phyloP scores from a whole-genome alignment of 768 basidiomycete genomes.

The Macrocybe gigantea region DNA sequence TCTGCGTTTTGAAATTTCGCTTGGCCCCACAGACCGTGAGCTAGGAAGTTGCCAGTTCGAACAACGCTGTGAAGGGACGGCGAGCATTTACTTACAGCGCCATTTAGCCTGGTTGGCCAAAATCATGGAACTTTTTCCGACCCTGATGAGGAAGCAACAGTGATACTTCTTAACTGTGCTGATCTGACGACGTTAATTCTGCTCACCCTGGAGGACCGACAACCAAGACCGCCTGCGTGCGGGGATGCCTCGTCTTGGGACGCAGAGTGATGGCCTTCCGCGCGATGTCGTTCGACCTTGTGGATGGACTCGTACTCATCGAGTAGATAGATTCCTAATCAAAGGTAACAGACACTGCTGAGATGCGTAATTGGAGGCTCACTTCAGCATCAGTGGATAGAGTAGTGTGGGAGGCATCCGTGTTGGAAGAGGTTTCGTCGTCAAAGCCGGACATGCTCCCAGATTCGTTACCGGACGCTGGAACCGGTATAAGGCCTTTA shows the following conservation, averaged over 20 bases:
- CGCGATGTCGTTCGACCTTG: no score
- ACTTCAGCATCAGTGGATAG: background rate
- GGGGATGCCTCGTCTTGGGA: conserved; percentile 33
- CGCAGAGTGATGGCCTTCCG: conserved; percentile 19
- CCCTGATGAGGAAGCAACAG: conserved; percentile 24
- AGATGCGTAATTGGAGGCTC: no score
- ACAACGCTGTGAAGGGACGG: background rate
- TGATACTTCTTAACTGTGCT: background rate
- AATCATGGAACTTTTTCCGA: conserved; percentile 74
- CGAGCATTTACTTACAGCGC: conserved; percentile 40
- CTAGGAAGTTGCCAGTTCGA: conserved; percentile 17
- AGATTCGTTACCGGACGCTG: conserved; percentile 28
- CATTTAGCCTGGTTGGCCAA: conserved; percentile 68
- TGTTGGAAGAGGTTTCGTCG: conserved; percentile 20
- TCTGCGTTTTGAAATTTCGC: conserved; percentile 65
- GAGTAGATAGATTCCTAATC: no score
- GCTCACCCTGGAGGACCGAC: conserved; percentile 59
- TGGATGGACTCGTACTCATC: no score
- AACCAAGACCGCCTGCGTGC: conserved; percentile 57
- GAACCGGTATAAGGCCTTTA: conserved; percentile 27
- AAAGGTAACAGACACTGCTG: no score
- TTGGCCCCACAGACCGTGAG: conserved; percentile 72
- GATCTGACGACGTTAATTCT: background rate
- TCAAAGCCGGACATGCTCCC: conserved; percentile 20
- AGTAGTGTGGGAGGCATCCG: background rate